Base-by-base conservation (phyloP, 345 rosid species). In the Ceriops decandra region DNA sequence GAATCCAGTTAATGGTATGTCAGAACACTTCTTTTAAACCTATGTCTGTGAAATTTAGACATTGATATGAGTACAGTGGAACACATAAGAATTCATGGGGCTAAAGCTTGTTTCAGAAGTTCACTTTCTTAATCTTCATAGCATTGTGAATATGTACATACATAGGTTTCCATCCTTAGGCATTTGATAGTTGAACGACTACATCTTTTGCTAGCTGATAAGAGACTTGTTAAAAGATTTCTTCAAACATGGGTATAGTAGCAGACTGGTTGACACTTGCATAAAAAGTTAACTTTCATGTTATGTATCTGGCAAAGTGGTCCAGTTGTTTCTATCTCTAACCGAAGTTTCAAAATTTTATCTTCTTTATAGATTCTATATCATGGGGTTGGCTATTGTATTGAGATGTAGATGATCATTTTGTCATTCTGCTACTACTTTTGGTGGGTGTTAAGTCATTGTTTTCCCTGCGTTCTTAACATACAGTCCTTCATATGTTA, bases 1-100 rank as follows among this genome's bases (percentile, higher is more conserved):
- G 72, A 78, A 79, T 68, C 79, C 82, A 26, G 78, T 75, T 69
- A 82, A 72, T 60, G 92, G 96, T 89, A 84, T 77, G 86, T 72
- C 76, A 13, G 68, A 56, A 42, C 36, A 63, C 69, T 70, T 75
- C 74, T 22, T 69, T 54, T 66, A 51, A 67, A 36, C 68, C 42
- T 52, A 28, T 5, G 3, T 11, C n/a, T 59, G 35, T 51, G 62
- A 2, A 42, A 53, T 57, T 38, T 15, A 42, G 24, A 11, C 21
- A 52, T 2, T 36, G 22, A 13, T 54, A 53, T 3, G 26, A 53
- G 15, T 22, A 4, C 13, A 60, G 52, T 66, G 52, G 27, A 33
- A 53, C 38, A 7, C 2, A 7, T 4, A 19, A 63, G 4, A 51
- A 52, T 22, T 52, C 58, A n/a, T 3, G 24, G 58, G 49, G 49